phyloP scores from a whole-genome alignment of 192 early-diverging fungal species.

The Backusella liffmaniae region DNA sequence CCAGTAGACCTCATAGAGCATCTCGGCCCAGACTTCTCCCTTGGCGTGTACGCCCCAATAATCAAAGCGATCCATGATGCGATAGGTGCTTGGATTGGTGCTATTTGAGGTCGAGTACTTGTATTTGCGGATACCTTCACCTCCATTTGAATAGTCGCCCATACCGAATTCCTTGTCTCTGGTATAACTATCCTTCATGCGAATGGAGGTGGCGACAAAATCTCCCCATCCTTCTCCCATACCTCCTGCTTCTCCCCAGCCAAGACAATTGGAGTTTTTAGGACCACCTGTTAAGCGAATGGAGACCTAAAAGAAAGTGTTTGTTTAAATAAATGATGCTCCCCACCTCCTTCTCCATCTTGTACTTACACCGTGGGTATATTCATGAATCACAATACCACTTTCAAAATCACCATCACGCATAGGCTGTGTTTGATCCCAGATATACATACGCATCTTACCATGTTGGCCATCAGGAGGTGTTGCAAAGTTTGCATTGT shows the following conservation, averaged over 20 bases:
- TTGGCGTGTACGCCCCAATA: constrained; percentile 94
- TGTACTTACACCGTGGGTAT: constrained; percentile 76
- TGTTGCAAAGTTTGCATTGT: constrained; percentile 96
- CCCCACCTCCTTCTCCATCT: too few relatives aligned
- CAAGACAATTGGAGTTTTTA: constrained; percentile 83
- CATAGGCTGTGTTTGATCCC: constrained; percentile 68
- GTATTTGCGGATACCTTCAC: constrained; percentile 79
- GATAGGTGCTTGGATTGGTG: constrained; percentile 82
- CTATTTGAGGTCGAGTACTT: constrained; percentile 74
- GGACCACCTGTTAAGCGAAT: constrained; percentile 91
- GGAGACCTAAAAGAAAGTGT: constrained; percentile 30
- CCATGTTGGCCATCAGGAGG: constrained; percentile 88
- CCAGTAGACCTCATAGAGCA: constrained; percentile 85
- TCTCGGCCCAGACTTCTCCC: constrained; percentile 90
- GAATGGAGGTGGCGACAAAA: constrained; percentile 80
- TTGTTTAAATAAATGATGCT: too few relatives aligned
- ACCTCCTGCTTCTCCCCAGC: constrained; percentile 82
- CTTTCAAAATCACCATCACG: constrained; percentile 89
- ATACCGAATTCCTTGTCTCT: constrained; percentile 68
- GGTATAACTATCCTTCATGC: constrained; percentile 54
- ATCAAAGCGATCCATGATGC: constrained; percentile 66
- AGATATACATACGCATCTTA: constrained; percentile 95
- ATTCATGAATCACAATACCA: constrained; percentile 93
- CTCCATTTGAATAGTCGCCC: constrained; percentile 79
- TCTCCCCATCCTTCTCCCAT: constrained; percentile 98